Evolutionary conservation across 768 basidiomycete species (phyloP).

Genomic region (Tricholoma furcatifolium): DNA sequence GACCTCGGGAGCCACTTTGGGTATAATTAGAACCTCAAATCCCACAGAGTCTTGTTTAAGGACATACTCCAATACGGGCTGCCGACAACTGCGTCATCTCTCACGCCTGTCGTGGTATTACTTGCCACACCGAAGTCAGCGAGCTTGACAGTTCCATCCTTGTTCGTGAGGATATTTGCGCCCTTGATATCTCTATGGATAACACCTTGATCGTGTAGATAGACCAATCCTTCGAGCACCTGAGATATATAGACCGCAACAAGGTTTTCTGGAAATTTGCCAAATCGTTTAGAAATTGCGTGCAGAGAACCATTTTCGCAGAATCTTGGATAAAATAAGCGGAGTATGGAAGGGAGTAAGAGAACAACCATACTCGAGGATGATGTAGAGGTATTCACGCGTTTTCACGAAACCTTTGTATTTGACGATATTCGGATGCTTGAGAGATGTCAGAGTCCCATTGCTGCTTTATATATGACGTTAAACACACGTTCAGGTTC

Average conservation of each 20-base stretch:
- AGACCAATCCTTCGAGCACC: slow-evolving; percentile 92
- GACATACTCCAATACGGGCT: slow-evolving; percentile 97
- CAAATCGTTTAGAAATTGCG: slow-evolving; percentile 94
- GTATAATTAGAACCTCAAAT: not conserved
- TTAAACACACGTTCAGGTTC: slow-evolving; percentile 79
- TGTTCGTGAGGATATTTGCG: slow-evolving; percentile 97
- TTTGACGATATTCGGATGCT: slow-evolving; percentile 98
- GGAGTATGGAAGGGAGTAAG: not conserved
- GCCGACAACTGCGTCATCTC: slow-evolving; percentile 92
- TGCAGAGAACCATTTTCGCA: slow-evolving; percentile 98
- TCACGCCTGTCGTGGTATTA: slow-evolving; percentile 67
- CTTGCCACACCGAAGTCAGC: slow-evolving; percentile 98
- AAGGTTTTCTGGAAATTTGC: slow-evolving; percentile 96
- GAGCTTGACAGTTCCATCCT: slow-evolving; percentile 97
- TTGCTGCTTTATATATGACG: not conserved
- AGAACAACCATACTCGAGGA: slow-evolving; percentile 71
- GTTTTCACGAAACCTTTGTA: slow-evolving; percentile 99
- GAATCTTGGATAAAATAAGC: slow-evolving; percentile 47
- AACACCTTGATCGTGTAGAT: slow-evolving; percentile 98
- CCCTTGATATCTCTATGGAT: slow-evolving; percentile 99
- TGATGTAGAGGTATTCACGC: slow-evolving; percentile 91
- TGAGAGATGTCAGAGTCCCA: slow-evolving; percentile 10
- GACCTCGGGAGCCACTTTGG: slow-evolving; percentile 95
- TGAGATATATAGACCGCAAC: slow-evolving; percentile 97
- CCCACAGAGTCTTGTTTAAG: not conserved